Evolutionary conservation across 1,139 yeast species (phyloP).

Genomic region (Geotrichum carabidarum): DNA sequence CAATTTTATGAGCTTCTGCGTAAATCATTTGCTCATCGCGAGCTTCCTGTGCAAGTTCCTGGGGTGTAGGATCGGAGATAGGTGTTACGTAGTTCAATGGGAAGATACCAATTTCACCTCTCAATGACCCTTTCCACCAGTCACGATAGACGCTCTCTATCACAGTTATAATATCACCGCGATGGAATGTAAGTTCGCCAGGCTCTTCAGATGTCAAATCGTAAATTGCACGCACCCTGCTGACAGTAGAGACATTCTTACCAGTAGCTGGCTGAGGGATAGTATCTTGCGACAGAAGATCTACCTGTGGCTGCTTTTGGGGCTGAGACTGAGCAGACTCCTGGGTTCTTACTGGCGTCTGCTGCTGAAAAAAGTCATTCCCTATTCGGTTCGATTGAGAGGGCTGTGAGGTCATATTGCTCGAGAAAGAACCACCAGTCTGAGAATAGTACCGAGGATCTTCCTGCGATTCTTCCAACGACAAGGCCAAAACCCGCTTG

Average conservation of each 20-base stretch:
- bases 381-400: conserved; percentile 18
- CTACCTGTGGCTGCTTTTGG: conserved; percentile 1
- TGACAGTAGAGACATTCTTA: conserved; percentile 43
- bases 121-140: conserved; percentile 91
- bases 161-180: conserved; percentile 57
- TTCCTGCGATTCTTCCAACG: conserved; percentile 52
- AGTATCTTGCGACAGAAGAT: neutral
- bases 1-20: conserved; percentile 53
- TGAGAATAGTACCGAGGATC: neutral
- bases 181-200: conserved; percentile 41
- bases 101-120: conserved; percentile 79
- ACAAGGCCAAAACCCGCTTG: conserved; percentile 69
- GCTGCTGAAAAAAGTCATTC: neutral
- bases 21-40: conserved; percentile 45
- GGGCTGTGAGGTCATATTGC: neutral
- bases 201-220: conserved; percentile 61
- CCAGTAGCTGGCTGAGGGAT: conserved; percentile 20
- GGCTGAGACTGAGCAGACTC: conserved; percentile 18
- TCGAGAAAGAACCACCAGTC: neutral
- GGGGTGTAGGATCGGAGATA: conserved; percentile 58
- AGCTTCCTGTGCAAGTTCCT: conserved; percentile 45
- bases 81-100: conserved; percentile 90
- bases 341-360: conserved; percentile 17
- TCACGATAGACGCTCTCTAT: conserved; percentile 85
- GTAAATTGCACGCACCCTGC: conserved; percentile 77